Percentiles rank a stretch among this genome's conserved stretches.
phyloP scores from a whole-genome alignment of 306 rosid genomes.

The Abrus precatorius region DNA sequence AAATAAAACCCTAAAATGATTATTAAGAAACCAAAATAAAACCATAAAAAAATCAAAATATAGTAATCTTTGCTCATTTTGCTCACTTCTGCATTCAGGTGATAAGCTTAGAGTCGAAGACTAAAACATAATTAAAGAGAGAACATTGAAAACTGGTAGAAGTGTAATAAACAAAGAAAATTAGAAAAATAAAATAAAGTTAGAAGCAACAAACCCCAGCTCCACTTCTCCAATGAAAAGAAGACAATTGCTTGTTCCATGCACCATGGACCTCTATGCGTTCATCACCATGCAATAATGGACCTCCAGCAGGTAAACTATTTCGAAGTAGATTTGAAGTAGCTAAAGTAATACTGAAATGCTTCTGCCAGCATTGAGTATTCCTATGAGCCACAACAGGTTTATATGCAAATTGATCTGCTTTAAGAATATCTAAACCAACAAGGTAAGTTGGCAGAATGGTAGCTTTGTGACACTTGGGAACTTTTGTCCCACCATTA shows the following conservation, averaged over 20 bases:
- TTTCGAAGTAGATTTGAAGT: conserved; percentile 66
- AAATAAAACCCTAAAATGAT: conserved; percentile 25
- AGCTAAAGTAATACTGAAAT: conserved; percentile 77
- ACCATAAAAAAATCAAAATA: conserved; percentile 16
- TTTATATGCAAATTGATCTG: conserved; percentile 61
- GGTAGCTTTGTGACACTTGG: conserved; percentile 54
- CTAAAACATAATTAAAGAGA: conserved; percentile 34
- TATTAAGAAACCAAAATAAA: conserved; percentile 18
- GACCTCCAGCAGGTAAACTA: conserved; percentile 58
- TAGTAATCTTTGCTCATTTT: conserved; percentile 12
- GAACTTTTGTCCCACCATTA: conserved; percentile 57
- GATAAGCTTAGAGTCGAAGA: conserved; percentile 12
- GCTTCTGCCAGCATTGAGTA: conserved; percentile 75
- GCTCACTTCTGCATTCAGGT: conserved; percentile 28
- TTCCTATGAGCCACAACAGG: conserved; percentile 63
- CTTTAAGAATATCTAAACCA: conserved; percentile 77
- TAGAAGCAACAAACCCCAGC: conserved; percentile 76
- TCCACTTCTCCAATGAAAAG: conserved; percentile 74
- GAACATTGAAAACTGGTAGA: conserved; percentile 40
- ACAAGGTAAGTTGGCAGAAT: conserved; percentile 77
- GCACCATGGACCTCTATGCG: conserved; percentile 75
- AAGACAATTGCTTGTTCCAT: conserved; percentile 74
- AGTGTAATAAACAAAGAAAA: conserved; percentile 40
- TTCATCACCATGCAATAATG: conserved; percentile 62
- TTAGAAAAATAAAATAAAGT: conserved; percentile 36